phyloP scores from a whole-genome alignment of 768 basidiomycete species.

The Boletus eberwhitei region DNA sequence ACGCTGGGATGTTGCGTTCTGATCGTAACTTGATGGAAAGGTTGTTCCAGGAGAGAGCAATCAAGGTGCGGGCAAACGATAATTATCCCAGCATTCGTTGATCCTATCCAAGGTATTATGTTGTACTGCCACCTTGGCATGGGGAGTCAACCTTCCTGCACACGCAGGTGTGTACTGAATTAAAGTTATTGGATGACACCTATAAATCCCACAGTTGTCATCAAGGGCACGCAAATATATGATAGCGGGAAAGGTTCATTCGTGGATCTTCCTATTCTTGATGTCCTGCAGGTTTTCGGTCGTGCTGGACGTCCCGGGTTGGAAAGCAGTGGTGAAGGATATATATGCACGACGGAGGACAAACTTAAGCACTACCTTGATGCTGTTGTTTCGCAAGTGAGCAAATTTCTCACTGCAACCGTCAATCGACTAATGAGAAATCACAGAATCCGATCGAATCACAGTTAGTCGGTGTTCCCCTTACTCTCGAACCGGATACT shows the following conservation, averaged over 20 bases:
- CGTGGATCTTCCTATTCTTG: conserved; percentile 88
- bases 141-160: conserved; percentile 98
- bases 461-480: conserved; percentile 49
- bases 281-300: conserved; percentile 97
- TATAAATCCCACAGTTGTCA: conserved; percentile 57
- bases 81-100: background rate
- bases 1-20: conserved; percentile 94
- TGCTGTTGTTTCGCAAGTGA: conserved; percentile 80
- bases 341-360: conserved; percentile 93
- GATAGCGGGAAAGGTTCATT: conserved; percentile 88
- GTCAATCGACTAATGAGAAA: background rate
- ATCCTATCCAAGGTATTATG: conserved; percentile 71
- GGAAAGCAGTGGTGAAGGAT: conserved; percentile 93
- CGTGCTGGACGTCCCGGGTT: conserved; percentile 87
- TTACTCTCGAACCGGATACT: background rate
- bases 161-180: conserved; percentile 69
- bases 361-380: conserved; percentile 90
- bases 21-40: conserved; percentile 95
- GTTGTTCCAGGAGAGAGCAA: conserved; percentile 85
- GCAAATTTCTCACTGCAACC: conserved; percentile 10
- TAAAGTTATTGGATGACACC: conserved; percentile 2
- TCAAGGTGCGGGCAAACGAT: conserved; percentile 61
- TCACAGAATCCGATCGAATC: conserved; percentile 92
- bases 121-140: conserved; percentile 97
- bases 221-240: conserved; percentile 97